Percentiles rank a stretch among this genome's conserved stretches.
Evolutionary conservation across 768 basidiomycete species (phyloP).

Genomic region (Ephemerocybe angulata): DNA sequence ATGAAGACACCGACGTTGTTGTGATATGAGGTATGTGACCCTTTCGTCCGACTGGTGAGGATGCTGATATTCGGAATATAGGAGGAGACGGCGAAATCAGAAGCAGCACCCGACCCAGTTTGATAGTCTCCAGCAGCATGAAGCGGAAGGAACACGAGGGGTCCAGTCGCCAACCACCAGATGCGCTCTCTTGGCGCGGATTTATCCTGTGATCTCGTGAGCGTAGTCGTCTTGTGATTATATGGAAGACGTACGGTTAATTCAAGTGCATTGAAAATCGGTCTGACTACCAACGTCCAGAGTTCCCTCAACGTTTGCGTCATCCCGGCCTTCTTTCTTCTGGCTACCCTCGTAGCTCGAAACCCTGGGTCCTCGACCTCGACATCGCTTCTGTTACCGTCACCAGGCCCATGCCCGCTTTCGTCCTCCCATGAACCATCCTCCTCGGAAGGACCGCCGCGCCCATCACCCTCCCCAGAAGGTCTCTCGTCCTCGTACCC

Average conservation of each 20-base stretch:
- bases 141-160: constrained; percentile 4
- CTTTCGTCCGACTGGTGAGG: not conserved
- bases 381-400: no score
- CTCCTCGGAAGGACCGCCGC: not conserved
- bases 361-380: no score
- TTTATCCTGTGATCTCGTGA: not conserved
- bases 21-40: not conserved
- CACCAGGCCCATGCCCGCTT: no score
- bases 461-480: not conserved
- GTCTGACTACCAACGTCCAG: not conserved
- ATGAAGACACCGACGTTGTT: not conserved
- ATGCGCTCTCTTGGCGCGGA: not conserved
- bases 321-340: no score
- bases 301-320: not conserved
- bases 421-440: no score
- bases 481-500: not conserved
- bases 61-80: constrained; percentile 5
- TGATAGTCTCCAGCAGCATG: constrained; percentile 5
- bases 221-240: not conserved
- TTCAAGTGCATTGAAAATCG: not conserved
- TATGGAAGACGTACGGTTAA: not conserved
- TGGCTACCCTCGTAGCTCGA: no score
- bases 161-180: constrained; percentile 8
- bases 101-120: not conserved
- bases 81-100: constrained; percentile 6